Conservation (phyloP, 371 early-diverging fungal genomes). For the Mortierella sp. region DNA sequence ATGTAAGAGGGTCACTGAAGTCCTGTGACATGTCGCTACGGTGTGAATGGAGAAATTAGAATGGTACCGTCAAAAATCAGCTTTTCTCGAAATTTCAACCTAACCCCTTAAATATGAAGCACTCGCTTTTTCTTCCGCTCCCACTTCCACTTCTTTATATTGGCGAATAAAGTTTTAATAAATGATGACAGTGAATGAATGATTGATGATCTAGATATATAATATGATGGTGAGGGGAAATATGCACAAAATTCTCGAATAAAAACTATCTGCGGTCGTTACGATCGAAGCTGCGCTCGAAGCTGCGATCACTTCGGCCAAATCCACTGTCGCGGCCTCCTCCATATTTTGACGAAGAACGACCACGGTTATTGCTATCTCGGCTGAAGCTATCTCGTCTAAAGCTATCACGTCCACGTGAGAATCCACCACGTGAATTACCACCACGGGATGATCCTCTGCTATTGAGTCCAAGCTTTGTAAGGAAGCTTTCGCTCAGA, state of each 20-base stretch:
- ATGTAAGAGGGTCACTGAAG: constrained; percentile 53
- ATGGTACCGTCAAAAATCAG: no score
- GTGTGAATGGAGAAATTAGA: background rate
- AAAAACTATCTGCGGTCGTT: constrained; percentile 23
- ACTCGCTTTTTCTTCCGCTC: no score
- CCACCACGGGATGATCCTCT: constrained; percentile 5
- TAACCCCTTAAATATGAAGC: no score
- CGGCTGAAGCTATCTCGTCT: constrained; percentile 16
- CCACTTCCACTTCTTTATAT: no score
- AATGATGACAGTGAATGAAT: no score
- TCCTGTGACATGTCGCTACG: constrained; percentile 37
- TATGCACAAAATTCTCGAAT: no score
- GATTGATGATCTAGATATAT: no score
- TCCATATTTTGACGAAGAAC: constrained; percentile 21
- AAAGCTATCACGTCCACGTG: constrained; percentile 22
- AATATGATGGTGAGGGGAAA: no score
- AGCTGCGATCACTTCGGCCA: background rate
- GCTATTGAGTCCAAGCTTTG: constrained; percentile 62
- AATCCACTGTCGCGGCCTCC: background rate
- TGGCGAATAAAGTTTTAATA: no score
- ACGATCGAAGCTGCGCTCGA: constrained; percentile 12
- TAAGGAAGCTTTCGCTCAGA: constrained; percentile 61
- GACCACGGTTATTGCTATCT: constrained; percentile 31
- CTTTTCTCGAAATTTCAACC: no score
- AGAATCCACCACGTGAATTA: constrained; percentile 4